These are phyloP conservation scores for Hypholoma sublateritium DNA, from an alignment of 768 basidiomycete genomes.

Conservation along the genomic window DNA sequence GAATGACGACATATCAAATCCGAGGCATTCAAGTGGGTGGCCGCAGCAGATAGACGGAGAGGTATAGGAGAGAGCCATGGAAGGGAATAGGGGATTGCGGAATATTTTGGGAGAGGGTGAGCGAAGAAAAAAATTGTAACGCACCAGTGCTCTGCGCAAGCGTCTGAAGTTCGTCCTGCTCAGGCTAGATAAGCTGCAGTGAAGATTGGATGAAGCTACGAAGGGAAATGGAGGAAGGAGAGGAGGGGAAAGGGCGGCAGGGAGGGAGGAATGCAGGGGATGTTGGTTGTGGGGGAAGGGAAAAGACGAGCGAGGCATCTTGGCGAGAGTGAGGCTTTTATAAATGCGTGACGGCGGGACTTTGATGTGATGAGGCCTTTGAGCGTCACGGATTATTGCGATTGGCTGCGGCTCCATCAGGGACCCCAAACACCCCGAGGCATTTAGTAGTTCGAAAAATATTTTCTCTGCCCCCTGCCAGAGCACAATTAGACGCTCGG, in stretches of 20 bases:
- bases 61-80: no score
- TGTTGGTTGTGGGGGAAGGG: constrained; percentile 4
- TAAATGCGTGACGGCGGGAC: constrained; percentile 20
- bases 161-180: no score
- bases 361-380: constrained; percentile 43
- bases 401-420: constrained; percentile 33
- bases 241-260: constrained; percentile 1
- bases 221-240: not conserved
- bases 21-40: no score
- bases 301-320: not conserved
- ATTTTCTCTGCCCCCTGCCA: constrained; percentile 1
- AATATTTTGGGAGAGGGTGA: no score
- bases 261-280: constrained; percentile 8
- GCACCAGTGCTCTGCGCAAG: no score
- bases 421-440: constrained; percentile 34
- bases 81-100: no score
- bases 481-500: no score
- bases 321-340: constrained; percentile 21
- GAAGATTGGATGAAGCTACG: not conserved
- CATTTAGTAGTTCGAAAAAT: constrained; percentile 24
- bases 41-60: no score
- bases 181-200: not conserved
- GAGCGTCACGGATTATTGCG: constrained; percentile 45
- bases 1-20: not conserved
- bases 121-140: no score